Percentiles rank a stretch among this genome's conserved stretches.
Conservation (phyloP, 2,329 filamentous ascomycete species). For the Pyrenophora graminea region DNA sequence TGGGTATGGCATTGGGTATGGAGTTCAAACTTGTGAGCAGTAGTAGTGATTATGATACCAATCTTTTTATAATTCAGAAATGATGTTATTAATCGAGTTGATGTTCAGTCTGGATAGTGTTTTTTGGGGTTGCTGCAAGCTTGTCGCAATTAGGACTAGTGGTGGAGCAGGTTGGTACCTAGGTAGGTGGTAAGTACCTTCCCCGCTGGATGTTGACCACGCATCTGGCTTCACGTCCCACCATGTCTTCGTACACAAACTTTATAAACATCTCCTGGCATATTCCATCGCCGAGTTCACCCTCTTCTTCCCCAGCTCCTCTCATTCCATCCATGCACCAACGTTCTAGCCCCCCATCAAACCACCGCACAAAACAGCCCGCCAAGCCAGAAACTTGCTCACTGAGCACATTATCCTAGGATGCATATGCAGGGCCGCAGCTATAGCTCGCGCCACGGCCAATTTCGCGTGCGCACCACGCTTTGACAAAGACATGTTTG, state of each 20-base stretch:
- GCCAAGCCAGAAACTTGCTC: conserved; percentile 34
- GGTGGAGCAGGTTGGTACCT: background rate
- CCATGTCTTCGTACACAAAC: background rate
- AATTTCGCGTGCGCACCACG: background rate
- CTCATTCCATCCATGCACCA: too few species aligned
- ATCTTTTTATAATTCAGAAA: background rate
- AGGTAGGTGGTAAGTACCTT: too few species aligned
- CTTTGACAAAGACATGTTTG: background rate
- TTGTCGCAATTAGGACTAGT: conserved; percentile 2
- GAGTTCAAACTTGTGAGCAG: conserved; percentile 1
- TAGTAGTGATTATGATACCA: conserved; percentile 1
- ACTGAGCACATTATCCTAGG: conserved; percentile 31
- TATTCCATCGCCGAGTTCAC: background rate
- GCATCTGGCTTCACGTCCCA: background rate
- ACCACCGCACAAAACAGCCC: background rate
- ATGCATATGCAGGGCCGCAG: conserved; percentile 22
- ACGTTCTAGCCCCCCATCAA: too few species aligned
- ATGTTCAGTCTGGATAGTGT: too few species aligned
- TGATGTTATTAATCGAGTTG: too few species aligned
- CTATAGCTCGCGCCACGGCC: conserved; percentile 35
- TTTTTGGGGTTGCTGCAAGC: background rate
- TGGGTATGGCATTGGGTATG: conserved; percentile 7
- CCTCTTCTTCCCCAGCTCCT: background rate
- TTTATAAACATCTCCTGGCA: too few species aligned
- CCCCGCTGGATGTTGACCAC: too few species aligned